These are phyloP conservation scores for Handroanthus guayacan DNA, from an alignment of 257 asterid genomes.

Conservation along the genomic window DNA sequence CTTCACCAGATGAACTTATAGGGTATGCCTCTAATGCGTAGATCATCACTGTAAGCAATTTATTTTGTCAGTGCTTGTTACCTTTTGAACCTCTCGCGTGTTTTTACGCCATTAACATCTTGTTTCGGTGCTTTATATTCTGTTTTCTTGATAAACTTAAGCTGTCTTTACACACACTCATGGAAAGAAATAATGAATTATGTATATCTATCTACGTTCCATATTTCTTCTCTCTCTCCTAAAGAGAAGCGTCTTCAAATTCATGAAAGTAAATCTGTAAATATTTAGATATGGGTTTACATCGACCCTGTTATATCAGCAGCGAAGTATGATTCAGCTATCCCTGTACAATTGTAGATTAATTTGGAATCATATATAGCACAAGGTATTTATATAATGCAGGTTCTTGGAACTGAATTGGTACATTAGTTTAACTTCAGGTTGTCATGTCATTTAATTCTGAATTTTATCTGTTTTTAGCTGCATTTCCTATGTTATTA, in stretches of 20 bases:
- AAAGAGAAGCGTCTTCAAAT: not conserved
- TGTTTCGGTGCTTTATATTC: not conserved
- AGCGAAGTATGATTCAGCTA: not conserved
- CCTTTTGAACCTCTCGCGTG: not conserved
- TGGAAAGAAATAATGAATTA: too few relatives aligned
- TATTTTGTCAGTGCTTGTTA: not conserved
- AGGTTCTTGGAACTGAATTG: too few relatives aligned
- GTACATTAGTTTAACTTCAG: too few relatives aligned
- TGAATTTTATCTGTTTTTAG: not conserved
- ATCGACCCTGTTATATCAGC: not conserved
- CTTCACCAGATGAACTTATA: constrained; percentile 86
- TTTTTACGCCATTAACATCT: too few relatives aligned
- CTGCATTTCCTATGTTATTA: not conserved
- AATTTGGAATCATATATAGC: not conserved
- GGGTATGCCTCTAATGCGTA: constrained; percentile 55
- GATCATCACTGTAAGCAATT: constrained; percentile 8
- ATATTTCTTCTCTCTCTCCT: not conserved
- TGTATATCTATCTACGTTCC: not conserved
- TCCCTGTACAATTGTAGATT: not conserved
- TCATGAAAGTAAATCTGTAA: not conserved
- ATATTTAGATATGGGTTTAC: not conserved
- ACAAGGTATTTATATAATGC: not conserved
- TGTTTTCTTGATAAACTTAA: not conserved
- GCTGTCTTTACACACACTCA: not conserved
- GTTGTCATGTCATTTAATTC: not conserved